Percentiles rank a stretch among this genome's conserved stretches.
Evolutionary conservation across 2,329 filamentous ascomycete genomes (phyloP).

Genomic region (Hymenoscyphus linearis): DNA sequence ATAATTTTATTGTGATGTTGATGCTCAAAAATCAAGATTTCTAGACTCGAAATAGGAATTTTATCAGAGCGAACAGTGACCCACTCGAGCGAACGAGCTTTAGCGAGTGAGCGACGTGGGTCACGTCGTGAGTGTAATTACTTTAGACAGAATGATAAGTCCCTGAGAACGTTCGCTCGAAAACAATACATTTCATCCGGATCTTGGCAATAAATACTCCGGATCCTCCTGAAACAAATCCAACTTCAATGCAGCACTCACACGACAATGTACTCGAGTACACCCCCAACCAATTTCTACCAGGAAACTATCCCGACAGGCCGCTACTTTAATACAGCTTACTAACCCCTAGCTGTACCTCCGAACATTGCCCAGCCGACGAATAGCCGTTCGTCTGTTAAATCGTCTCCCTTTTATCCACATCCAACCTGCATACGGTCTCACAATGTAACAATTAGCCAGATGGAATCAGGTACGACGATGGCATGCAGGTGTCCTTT

Average conservation of each 20-base stretch:
- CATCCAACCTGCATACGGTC: neutral
- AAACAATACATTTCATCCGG: neutral
- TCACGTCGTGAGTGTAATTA: no score
- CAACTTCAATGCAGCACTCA: neutral
- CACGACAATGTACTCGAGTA: neutral
- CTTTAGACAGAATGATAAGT: no score
- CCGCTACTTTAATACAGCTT: neutral
- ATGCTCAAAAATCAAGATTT: no score
- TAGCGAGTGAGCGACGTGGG: no score
- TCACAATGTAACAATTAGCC: slow-evolving; percentile 3
- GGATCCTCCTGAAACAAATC: neutral
- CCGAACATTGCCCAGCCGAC: slow-evolving; percentile 5
- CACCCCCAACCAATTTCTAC: neutral
- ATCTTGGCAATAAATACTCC: neutral
- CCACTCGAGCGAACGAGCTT: no score
- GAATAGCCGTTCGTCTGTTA: neutral
- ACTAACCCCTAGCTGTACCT: neutral
- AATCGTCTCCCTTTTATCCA: slow-evolving; percentile 4
- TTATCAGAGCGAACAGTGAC: no score
- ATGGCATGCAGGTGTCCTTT: neutral
- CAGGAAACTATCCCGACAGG: neutral
- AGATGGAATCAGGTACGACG: neutral
- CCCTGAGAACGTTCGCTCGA: no score
- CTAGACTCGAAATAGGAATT: no score
- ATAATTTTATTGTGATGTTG: no score